Percentiles rank a stretch among this genome's conserved stretches.
phyloP scores from a whole-genome alignment of 2,329 filamentous ascomycete species.

The Colletotrichum lini region DNA sequence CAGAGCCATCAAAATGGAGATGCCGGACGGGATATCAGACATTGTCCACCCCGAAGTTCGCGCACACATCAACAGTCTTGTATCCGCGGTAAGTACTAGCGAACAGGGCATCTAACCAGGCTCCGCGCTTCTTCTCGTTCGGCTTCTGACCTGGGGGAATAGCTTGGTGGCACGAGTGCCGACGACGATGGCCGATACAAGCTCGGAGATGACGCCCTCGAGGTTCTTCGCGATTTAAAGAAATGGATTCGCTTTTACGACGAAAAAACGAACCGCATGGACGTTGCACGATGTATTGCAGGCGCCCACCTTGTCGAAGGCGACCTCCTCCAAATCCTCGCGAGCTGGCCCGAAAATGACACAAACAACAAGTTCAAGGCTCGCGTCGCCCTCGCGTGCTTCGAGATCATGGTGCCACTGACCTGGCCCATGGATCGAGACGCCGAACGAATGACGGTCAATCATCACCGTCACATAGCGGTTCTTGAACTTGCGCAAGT shows the following conservation, averaged over 20 bases:
- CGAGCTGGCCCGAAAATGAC: slow-evolving; percentile 82
- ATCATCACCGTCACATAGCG: slow-evolving; percentile 92
- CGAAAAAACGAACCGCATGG: slow-evolving; percentile 92
- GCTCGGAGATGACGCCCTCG: slow-evolving; percentile 92
- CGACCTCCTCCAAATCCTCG: slow-evolving; percentile 91
- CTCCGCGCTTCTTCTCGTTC: neutral
- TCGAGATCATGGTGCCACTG: slow-evolving; percentile 91
- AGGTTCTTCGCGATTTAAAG: slow-evolving; percentile 92
- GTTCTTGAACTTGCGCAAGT: slow-evolving; percentile 91
- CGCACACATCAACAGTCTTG: slow-evolving; percentile 92
- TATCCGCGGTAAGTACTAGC: slow-evolving; percentile 82
- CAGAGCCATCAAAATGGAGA: slow-evolving; percentile 64
- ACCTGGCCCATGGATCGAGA: slow-evolving; percentile 94
- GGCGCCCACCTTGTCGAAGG: slow-evolving; percentile 93
- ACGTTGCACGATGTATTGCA: slow-evolving; percentile 92
- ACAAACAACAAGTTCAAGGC: slow-evolving; percentile 82
- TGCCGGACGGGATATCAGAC: slow-evolving; percentile 65
- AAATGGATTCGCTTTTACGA: slow-evolving; percentile 97
- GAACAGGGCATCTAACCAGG: neutral
- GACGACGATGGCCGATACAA: slow-evolving; percentile 88
- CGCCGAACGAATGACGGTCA: slow-evolving; percentile 85
- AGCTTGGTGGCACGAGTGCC: slow-evolving; percentile 88
- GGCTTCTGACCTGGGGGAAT: slow-evolving; percentile 44
- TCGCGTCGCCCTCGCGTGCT: slow-evolving; percentile 85
- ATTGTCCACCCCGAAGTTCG: slow-evolving; percentile 92